A percentile compares a stretch with the other conserved stretches of the same genome.
Evolutionary conservation across 805 yeast species (phyloP).

Genomic region (Suhomyces kilbournensis): DNA sequence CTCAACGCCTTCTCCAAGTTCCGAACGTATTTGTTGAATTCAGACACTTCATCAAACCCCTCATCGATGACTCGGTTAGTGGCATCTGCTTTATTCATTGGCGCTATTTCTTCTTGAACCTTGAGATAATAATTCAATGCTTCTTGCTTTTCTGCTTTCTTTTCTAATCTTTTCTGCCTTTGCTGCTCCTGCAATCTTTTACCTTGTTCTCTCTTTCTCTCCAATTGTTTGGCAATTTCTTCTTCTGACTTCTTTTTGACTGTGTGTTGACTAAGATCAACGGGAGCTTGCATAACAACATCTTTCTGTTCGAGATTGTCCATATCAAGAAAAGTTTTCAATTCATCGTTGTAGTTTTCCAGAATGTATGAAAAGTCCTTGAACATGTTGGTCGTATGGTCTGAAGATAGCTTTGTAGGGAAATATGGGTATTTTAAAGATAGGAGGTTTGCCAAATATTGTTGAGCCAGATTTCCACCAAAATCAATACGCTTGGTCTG

Average conservation of each 20-base stretch:
- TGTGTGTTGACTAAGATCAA: conserved; percentile 55
- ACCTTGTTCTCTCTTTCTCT: conserved; percentile 81
- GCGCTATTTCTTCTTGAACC: conserved; percentile 50
- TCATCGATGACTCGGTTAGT: conserved; percentile 59
- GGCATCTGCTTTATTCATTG: conserved; percentile 51
- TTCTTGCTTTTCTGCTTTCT: conserved; percentile 72
- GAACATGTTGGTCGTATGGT: conserved; percentile 65
- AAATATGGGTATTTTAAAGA: conserved; percentile 87
- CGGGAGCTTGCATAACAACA: conserved; percentile 77
- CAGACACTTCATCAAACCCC: conserved; percentile 74
- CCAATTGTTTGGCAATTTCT: conserved; percentile 73
- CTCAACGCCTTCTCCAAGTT: conserved; percentile 68
- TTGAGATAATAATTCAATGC: conserved; percentile 70
- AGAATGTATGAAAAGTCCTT: conserved; percentile 80
- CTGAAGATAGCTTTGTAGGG: conserved; percentile 65
- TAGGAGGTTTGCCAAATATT: conserved; percentile 59
- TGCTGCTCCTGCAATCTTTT: conserved; percentile 91
- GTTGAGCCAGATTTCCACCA: conserved; percentile 80
- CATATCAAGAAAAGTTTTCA: conserved; percentile 54
- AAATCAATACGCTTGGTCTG: conserved; percentile 81
- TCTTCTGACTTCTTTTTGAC: conserved; percentile 78
- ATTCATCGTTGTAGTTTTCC: conserved; percentile 60
- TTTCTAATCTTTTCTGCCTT: conserved; percentile 76
- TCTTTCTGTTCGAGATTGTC: conserved; percentile 67
- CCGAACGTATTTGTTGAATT: conserved; percentile 61